Conservation (phyloP, 352 stramenopile genomes). For the Elongisporangium senticosum region DNA sequence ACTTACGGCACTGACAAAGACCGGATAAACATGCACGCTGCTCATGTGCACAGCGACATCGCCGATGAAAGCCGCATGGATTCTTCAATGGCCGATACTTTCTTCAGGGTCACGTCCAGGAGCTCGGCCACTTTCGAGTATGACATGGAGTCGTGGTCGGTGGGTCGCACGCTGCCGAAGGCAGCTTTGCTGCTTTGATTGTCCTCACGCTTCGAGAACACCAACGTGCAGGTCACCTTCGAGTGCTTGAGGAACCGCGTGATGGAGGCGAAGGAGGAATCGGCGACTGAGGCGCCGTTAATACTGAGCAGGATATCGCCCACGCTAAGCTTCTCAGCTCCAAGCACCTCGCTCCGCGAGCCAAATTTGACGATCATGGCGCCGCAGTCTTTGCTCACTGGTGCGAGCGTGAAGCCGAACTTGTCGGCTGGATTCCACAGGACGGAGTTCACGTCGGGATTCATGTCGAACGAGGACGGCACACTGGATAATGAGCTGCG, state of each 20-base stretch:
- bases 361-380: constrained; percentile 61
- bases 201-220: constrained; percentile 30
- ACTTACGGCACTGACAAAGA: too few relatives aligned
- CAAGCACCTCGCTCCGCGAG: constrained; percentile 65
- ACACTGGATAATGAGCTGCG: constrained; percentile 70
- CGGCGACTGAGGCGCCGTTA: constrained; percentile 57
- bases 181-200: constrained; percentile 2
- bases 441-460: constrained; percentile 31
- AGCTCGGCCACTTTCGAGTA: constrained; percentile 68
- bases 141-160: constrained; percentile 33
- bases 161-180: constrained; percentile 2
- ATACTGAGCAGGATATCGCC: constrained; percentile 74
- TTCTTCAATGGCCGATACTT: constrained; percentile 68
- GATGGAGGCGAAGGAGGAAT: constrained; percentile 55
- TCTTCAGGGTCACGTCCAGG: constrained; percentile 69
- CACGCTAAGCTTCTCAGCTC: constrained; percentile 43
- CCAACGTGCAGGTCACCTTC: constrained; percentile 72
- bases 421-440: constrained; percentile 76
- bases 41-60: constrained; percentile 64
- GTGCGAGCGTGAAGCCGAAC: constrained; percentile 62
- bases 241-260: constrained; percentile 74
- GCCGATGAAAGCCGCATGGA: constrained; percentile 65
- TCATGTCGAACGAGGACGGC: constrained; percentile 25
- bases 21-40: too few relatives aligned
- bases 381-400: constrained; percentile 35